Conservation (phyloP, 148 eudicot genomes). For the Camellia lanceoleosa region DNA sequence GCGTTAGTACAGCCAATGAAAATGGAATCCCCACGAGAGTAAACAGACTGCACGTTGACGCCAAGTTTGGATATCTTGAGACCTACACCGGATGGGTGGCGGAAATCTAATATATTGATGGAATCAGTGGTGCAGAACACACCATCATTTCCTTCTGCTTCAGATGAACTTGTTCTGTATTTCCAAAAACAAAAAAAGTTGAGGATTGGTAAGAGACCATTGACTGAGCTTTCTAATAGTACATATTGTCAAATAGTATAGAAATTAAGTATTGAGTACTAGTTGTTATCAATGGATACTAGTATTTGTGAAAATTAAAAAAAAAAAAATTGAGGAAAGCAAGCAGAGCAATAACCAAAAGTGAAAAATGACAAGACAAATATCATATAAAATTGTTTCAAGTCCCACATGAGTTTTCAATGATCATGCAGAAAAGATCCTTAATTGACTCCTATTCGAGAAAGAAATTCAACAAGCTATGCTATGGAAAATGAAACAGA, state of each 20-base stretch:
- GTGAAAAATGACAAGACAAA: neutral
- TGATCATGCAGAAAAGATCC: no score
- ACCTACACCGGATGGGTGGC: slow-evolving; percentile 77
- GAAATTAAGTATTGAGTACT: no score
- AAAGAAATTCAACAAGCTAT: no score
- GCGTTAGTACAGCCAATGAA: slow-evolving; percentile 61
- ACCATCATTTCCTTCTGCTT: slow-evolving; percentile 92
- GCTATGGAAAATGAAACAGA: neutral
- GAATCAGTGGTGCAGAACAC: slow-evolving; percentile 77
- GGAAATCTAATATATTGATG: slow-evolving; percentile 68
- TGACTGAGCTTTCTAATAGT: neutral
- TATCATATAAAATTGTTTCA: no score
- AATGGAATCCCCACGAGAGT: slow-evolving; percentile 64
- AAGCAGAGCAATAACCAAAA: neutral
- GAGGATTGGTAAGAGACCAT: neutral
- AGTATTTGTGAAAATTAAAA: no score
- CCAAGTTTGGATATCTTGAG: slow-evolving; percentile 71
- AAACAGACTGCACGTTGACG: slow-evolving; percentile 43
- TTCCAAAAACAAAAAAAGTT: neutral
- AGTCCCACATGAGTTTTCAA: no score
- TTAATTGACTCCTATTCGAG: no score
- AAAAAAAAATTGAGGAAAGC: neutral
- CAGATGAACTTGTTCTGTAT: slow-evolving; percentile 78
- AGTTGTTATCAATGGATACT: neutral
- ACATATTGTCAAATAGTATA: neutral